Evolutionary conservation across 352 stramenopile species (phyloP).

Genomic region (Phytophthora melonis): DNA sequence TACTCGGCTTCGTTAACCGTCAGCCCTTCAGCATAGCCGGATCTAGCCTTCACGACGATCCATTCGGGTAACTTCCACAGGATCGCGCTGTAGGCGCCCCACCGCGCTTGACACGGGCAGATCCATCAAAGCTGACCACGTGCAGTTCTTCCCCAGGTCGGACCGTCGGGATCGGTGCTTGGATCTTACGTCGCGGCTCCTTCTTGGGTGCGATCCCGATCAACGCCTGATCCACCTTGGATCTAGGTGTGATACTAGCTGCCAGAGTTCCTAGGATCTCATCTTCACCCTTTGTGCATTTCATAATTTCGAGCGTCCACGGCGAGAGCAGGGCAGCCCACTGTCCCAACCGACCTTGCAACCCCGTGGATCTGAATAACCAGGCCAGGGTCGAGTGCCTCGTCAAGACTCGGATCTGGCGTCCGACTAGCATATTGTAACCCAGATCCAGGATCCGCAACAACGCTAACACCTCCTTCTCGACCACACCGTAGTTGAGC

Average conservation of each 20-base stretch:
- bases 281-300: background rate
- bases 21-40: background rate
- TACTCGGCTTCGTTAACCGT: slow-evolving; percentile 10
- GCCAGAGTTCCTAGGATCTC: background rate
- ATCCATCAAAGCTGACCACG: slow-evolving; percentile 8
- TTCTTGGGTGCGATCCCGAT: background rate
- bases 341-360: background rate
- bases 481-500: slow-evolving; percentile 4
- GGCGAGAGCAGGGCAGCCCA: slow-evolving; percentile 2
- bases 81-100: slow-evolving; percentile 8
- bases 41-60: background rate
- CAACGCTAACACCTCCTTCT: slow-evolving; percentile 9
- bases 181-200: background rate
- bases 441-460: slow-evolving; percentile 11
- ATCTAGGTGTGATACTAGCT: slow-evolving; percentile 2
- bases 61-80: slow-evolving; percentile 1
- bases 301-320: background rate
- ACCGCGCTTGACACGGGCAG: slow-evolving; percentile 1
- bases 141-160: background rate
- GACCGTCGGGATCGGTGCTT: background rate
- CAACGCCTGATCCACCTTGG: background rate
- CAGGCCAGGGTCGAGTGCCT: slow-evolving; percentile 7
- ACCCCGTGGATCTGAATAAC: slow-evolving; percentile 4
- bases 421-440: slow-evolving; percentile 8
- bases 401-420: slow-evolving; percentile 1